Conservation (phyloP, 2,329 filamentous ascomycete genomes). For the Escovopsis weberi region DNA sequence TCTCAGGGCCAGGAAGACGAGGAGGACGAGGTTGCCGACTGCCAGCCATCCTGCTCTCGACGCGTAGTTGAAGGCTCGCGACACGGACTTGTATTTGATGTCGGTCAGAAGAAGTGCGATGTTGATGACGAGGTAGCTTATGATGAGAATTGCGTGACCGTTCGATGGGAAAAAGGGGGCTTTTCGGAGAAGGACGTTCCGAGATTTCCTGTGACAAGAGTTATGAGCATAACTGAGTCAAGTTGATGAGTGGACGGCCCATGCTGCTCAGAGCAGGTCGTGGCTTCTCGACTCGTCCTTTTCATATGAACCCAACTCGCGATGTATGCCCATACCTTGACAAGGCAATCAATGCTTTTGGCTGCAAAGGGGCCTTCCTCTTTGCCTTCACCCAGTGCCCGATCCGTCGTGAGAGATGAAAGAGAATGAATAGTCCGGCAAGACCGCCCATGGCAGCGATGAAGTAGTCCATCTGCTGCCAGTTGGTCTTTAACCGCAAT, state of each 20-base stretch:
- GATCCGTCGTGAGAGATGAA: slow-evolving; percentile 4
- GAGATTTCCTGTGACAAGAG: slow-evolving; percentile 11
- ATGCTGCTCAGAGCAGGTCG: background rate
- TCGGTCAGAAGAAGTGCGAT: slow-evolving; percentile 18
- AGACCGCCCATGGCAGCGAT: slow-evolving; percentile 3
- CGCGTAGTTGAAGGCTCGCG: slow-evolving; percentile 19
- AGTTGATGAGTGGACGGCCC: background rate
- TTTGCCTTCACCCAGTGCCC: background rate
- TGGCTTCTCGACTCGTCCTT: too few relatives aligned
- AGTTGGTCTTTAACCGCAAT: slow-evolving; percentile 1
- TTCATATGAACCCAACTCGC: too few relatives aligned
- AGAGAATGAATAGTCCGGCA: slow-evolving; percentile 4
- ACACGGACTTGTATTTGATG: slow-evolving; percentile 17
- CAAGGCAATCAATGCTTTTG: background rate
- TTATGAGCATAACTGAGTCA: background rate
- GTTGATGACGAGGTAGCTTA: slow-evolving; percentile 20
- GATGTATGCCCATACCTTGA: slow-evolving; percentile 1
- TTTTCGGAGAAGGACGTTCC: slow-evolving; percentile 14
- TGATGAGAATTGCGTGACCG: slow-evolving; percentile 18
- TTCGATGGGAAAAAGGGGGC: slow-evolving; percentile 15
- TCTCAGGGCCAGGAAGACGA: slow-evolving; percentile 40
- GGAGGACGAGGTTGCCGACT: slow-evolving; percentile 32
- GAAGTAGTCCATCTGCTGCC: slow-evolving; percentile 2
- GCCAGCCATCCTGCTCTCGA: slow-evolving; percentile 26
- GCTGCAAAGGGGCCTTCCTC: background rate